Percentiles rank a stretch among this genome's conserved stretches.
These are phyloP conservation scores for Tuber calosporum DNA, from an alignment of 495 filamentous ascomycete species.

Conservation along the genomic window DNA sequence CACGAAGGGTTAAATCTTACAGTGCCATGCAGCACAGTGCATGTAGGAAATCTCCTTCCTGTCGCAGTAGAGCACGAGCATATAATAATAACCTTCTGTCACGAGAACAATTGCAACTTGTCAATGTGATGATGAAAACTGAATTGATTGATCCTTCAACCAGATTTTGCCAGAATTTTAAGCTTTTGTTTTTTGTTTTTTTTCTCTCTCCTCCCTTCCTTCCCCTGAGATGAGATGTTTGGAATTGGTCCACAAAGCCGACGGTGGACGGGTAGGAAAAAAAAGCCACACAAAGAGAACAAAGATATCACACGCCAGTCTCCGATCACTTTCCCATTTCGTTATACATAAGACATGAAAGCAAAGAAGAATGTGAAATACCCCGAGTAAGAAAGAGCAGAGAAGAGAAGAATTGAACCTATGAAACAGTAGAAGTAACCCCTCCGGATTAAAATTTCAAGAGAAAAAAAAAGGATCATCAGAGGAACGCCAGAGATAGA, in stretches of 20 bases:
- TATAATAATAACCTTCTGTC: neutral
- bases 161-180: neutral
- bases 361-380: neutral
- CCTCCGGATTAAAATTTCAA: conserved; percentile 9
- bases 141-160: neutral
- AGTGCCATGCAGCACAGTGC: neutral
- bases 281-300: neutral
- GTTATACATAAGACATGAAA: conserved; percentile 3
- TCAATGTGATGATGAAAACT: neutral
- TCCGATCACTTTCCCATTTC: neutral
- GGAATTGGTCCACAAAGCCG: conserved; percentile 7
- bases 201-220: neutral
- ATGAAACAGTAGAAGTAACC: neutral
- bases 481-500: conserved; percentile 16
- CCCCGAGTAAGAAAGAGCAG: neutral
- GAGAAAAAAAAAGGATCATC: conserved; percentile 26
- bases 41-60: neutral
- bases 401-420: neutral
- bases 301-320: neutral
- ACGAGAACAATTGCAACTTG: neutral
- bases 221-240: conserved; percentile 17
- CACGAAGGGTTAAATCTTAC: neutral
- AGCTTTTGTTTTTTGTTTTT: conserved; percentile 8
- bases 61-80: neutral
- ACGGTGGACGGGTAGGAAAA: neutral